Evolutionary conservation across 2,329 filamentous ascomycete genomes (phyloP).

Genomic region (Sporothrix luriei): DNA sequence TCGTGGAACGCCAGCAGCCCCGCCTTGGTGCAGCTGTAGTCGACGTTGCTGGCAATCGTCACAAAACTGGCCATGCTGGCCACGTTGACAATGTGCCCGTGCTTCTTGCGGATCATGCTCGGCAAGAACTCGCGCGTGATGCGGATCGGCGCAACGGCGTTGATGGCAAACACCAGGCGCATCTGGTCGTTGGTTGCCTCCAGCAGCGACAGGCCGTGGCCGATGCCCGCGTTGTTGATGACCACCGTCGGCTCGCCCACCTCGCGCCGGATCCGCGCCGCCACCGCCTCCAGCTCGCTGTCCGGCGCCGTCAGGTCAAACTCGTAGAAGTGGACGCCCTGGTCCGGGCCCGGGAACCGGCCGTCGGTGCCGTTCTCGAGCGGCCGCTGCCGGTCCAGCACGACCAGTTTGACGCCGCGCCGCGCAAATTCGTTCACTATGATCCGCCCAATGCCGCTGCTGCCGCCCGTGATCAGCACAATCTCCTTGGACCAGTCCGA

Average conservation of each 20-base stretch:
- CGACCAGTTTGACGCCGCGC: constrained; percentile 66
- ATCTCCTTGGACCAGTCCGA: constrained; percentile 45
- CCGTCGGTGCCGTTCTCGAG: constrained; percentile 12
- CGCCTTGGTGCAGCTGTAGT: constrained; percentile 69
- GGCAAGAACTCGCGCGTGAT: constrained; percentile 66
- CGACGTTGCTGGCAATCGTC: constrained; percentile 59
- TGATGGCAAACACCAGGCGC: constrained; percentile 71
- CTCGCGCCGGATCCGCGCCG: constrained; percentile 54
- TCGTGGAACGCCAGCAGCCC: constrained; percentile 70
- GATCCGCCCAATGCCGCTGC: constrained; percentile 69
- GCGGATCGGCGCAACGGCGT: constrained; percentile 67
- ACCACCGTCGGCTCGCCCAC: constrained; percentile 69
- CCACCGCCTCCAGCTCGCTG: constrained; percentile 55
- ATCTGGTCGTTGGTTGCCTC: constrained; percentile 47
- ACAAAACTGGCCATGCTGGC: constrained; percentile 65
- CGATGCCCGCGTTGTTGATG: constrained; percentile 72
- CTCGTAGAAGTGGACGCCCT: constrained; percentile 66
- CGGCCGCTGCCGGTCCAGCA: constrained; percentile 69
- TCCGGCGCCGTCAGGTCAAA: constrained; percentile 67
- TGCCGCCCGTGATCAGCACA: constrained; percentile 73
- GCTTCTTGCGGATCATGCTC: constrained; percentile 62
- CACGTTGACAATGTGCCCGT: constrained; percentile 74
- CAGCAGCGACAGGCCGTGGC: constrained; percentile 63
- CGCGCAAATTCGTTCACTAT: constrained; percentile 68
- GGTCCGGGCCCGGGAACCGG: constrained; percentile 40